Conservation (phyloP, 345 rosid genomes). For the Boechera divaricarpa region DNA sequence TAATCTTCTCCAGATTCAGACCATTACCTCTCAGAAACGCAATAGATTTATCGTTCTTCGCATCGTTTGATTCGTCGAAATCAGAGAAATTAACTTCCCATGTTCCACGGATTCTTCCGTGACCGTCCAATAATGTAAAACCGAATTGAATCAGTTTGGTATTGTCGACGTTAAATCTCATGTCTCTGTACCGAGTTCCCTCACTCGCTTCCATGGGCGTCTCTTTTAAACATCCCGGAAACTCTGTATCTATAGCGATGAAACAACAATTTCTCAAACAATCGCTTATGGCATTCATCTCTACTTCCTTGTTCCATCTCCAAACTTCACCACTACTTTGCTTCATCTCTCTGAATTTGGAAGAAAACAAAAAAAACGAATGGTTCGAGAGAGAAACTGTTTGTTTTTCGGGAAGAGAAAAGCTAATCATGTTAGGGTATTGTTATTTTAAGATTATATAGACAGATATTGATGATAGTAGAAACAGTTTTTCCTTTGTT, state of each 20-base stretch:
- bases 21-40: constrained; percentile 27
- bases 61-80: constrained; percentile 3
- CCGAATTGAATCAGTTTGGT: constrained; percentile 33
- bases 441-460: not conserved
- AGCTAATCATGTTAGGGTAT: not conserved
- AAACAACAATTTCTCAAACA: not conserved
- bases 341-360: not conserved
- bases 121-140: not conserved
- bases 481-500: not conserved
- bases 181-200: not conserved
- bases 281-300: not conserved
- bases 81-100: constrained; percentile 36
- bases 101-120: not conserved
- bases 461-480: not conserved
- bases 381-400: not conserved
- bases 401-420: not conserved
- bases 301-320: not conserved
- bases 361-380: not conserved
- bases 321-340: not conserved
- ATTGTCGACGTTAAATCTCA: constrained; percentile 8
- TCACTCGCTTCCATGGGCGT: not conserved
- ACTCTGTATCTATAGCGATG: constrained; percentile 28
- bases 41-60: not conserved
- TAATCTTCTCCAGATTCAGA: constrained; percentile 2
- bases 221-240: constrained; percentile 17